Conservation (phyloP, 305 asterid species). For the Fraxinus sp. region DNA sequence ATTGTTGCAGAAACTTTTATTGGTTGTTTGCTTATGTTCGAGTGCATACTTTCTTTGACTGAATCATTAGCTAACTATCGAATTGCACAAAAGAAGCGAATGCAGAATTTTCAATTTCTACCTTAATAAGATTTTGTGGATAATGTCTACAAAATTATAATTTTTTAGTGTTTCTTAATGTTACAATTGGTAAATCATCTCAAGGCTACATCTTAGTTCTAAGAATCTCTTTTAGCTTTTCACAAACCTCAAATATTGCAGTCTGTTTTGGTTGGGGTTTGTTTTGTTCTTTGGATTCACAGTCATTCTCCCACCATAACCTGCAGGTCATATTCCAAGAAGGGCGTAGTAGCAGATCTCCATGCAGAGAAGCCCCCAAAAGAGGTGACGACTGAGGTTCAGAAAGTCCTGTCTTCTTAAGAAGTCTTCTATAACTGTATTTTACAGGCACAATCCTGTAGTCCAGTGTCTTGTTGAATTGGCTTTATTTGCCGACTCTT, state of each 20-base stretch:
- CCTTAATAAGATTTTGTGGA: not conserved
- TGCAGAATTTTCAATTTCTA: not conserved
- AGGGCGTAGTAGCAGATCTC: constrained; percentile 60
- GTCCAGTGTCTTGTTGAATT: not conserved
- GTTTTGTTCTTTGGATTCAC: not conserved
- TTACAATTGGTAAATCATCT: not conserved
- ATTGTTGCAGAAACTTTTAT: too few relatives aligned
- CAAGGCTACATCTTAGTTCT: not conserved
- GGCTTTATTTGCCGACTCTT: not conserved
- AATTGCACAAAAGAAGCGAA: not conserved
- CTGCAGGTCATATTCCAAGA: constrained; percentile 61
- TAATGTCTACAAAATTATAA: too few relatives aligned
- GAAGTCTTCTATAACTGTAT: not conserved
- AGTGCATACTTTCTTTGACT: not conserved
- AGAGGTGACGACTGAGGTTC: constrained; percentile 58
- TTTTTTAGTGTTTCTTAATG: too few relatives aligned
- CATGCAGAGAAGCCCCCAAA: constrained; percentile 68
- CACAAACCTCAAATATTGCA: not conserved
- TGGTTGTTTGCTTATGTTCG: too few relatives aligned
- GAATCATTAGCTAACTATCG: not conserved
- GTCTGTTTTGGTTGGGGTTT: not conserved
- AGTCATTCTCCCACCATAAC: not conserved
- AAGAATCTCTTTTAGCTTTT: not conserved
- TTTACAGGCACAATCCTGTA: not conserved
- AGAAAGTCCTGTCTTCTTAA: constrained; percentile 54